phyloP scores from a whole-genome alignment of 1,284 basidiomycete genomes.

The Athelia sp. region DNA sequence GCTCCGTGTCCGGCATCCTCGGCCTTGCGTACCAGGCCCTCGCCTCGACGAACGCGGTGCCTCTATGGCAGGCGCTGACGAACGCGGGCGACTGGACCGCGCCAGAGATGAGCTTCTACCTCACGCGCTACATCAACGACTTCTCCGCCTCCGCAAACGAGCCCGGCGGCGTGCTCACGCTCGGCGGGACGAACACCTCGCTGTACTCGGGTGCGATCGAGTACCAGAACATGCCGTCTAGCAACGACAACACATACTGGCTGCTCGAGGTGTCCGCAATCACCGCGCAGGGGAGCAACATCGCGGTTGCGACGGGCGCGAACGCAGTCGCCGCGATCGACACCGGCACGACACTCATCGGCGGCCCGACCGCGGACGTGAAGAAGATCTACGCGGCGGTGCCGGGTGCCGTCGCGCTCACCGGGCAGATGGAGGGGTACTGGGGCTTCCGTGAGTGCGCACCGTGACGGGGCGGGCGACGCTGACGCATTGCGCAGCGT shows the following conservation, averaged over 20 bases:
- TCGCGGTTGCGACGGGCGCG: conserved; percentile 28
- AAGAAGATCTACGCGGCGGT: conserved; percentile 40
- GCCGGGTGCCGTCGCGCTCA: conserved; percentile 28
- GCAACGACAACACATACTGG: conserved; percentile 34
- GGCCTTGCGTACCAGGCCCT: conserved; percentile 45
- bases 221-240: conserved; percentile 31
- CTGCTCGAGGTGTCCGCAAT: conserved; percentile 25
- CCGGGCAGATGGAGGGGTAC: conserved; percentile 35
- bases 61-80: conserved; percentile 50
- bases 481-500: too few species aligned
- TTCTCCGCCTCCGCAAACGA: conserved; percentile 24
- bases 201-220: conserved; percentile 41
- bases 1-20: conserved; percentile 41
- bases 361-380: conserved; percentile 37
- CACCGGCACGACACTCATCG: conserved; percentile 51
- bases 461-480: too few species aligned
- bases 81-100: conserved; percentile 26
- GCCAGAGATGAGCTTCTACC: conserved; percentile 41
- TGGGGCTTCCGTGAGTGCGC: conserved; percentile 40
- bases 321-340: conserved; percentile 41
- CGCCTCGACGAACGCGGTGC: conserved; percentile 35
- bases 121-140: conserved; percentile 32
- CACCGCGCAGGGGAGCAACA: conserved; percentile 34
- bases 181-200: conserved; percentile 46
- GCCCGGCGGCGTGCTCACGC: conserved; percentile 47